These are phyloP conservation scores for Jackrogersella multiformis DNA, from an alignment of 495 filamentous ascomycete genomes.

Conservation along the genomic window DNA sequence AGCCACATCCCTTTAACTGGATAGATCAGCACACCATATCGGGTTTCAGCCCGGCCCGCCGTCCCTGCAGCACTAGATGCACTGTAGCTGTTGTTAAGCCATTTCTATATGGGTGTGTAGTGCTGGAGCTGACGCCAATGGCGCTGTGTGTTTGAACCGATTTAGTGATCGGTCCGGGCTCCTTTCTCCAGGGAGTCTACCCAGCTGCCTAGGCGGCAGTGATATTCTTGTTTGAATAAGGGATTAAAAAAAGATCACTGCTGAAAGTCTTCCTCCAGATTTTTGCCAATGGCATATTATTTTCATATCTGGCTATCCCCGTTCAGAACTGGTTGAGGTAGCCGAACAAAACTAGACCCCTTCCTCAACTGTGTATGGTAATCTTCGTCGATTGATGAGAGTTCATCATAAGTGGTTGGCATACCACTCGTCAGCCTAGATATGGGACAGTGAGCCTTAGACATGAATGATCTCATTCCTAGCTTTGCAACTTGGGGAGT, in stretches of 20 bases:
- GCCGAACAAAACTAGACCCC: neutral
- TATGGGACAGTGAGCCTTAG: neutral
- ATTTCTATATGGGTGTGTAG: too few species aligned
- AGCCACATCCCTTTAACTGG: too few species aligned
- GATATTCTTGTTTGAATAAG: neutral
- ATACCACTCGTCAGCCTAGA: neutral
- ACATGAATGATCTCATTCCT: neutral
- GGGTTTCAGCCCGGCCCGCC: too few species aligned
- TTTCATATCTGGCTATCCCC: neutral
- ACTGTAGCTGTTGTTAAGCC: too few species aligned
- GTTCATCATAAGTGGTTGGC: neutral
- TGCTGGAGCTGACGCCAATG: neutral
- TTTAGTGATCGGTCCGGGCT: too few species aligned
- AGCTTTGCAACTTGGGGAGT: neutral
- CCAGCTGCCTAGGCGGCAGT: too few species aligned
- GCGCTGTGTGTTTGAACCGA: neutral
- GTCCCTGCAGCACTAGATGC: too few species aligned
- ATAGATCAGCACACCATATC: too few species aligned
- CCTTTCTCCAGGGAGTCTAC: too few species aligned
- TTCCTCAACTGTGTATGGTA: neutral
- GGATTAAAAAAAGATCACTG: neutral
- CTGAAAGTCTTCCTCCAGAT: neutral
- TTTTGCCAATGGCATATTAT: neutral
- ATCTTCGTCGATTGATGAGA: neutral
- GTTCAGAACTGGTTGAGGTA: neutral